These are phyloP conservation scores for Macrocystidia cucumis DNA, from an alignment of 1,284 basidiomycete species.

Conservation along the genomic window DNA sequence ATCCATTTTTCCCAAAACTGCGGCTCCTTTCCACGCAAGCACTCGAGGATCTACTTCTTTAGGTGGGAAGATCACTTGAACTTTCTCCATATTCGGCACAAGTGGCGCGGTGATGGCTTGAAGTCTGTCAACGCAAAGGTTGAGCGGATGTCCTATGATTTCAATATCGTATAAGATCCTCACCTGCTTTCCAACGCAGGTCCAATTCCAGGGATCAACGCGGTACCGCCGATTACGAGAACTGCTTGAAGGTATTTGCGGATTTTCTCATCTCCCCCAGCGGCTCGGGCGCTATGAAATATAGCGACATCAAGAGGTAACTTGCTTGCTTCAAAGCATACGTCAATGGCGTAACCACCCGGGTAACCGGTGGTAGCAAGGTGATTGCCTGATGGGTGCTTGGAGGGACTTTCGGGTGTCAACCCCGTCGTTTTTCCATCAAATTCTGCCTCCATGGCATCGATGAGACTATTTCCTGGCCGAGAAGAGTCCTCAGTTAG, in stretches of 20 bases:
- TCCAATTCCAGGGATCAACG: conserved; percentile 66
- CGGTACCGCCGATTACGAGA: conserved; percentile 82
- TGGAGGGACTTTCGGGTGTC: conserved; percentile 8
- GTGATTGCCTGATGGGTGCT: conserved; percentile 15
- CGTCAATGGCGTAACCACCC: conserved; percentile 52
- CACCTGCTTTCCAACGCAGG: conserved; percentile 77
- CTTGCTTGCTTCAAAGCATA: conserved; percentile 82
- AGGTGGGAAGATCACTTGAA: conserved; percentile 86
- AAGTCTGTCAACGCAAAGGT: conserved; percentile 36
- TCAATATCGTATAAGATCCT: conserved; percentile 11
- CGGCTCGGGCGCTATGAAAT: conserved; percentile 83
- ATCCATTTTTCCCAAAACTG: conserved; percentile 92
- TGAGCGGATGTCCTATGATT: conserved; percentile 2
- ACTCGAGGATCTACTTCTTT: conserved; percentile 89
- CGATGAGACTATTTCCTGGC: conserved; percentile 28
- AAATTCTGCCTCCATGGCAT: conserved; percentile 44
- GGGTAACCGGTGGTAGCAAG: conserved; percentile 20
- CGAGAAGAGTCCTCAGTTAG: too few species aligned
- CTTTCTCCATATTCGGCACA: conserved; percentile 74
- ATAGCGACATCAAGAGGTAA: conserved; percentile 93
- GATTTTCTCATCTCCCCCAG: conserved; percentile 84
- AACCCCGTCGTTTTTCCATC: conserved; percentile 26
- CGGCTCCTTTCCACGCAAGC: conserved; percentile 92
- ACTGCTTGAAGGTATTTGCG: conserved; percentile 87
- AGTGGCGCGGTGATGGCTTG: conserved; percentile 83